phyloP scores from a whole-genome alignment of 257 asterid species.

The Solanum habrochaites region DNA sequence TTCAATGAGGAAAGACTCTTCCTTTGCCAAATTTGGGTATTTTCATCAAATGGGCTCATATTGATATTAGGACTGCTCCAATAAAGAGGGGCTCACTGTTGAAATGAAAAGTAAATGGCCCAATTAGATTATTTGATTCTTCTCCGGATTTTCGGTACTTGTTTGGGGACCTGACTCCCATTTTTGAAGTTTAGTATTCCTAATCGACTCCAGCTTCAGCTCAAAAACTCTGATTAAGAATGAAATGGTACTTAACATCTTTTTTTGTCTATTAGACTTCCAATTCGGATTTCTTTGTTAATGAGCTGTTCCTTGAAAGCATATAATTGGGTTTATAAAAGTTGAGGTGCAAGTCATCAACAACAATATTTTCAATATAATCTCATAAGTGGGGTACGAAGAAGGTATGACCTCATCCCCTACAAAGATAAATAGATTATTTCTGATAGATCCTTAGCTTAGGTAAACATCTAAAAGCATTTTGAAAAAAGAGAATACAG shows the following conservation, averaged over 20 bases:
- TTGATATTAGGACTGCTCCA: background rate
- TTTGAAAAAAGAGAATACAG: background rate
- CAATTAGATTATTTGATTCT: background rate
- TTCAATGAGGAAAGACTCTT: background rate
- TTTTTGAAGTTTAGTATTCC: background rate
- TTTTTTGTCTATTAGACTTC: background rate
- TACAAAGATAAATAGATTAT: background rate
- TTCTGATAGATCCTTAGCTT: background rate
- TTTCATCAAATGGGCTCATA: background rate
- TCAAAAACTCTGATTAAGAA: background rate
- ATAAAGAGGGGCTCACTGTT: background rate
- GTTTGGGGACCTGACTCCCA: background rate
- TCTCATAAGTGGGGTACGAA: fast-evolving
- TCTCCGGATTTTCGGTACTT: background rate
- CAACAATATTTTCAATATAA: background rate
- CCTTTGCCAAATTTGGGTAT: background rate
- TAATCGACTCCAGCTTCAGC: background rate
- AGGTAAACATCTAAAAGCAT: background rate
- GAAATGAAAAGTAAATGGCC: background rate
- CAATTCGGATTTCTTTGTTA: background rate
- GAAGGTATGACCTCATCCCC: background rate
- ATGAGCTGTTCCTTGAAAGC: background rate
- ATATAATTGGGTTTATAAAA: background rate
- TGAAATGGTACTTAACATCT: background rate
- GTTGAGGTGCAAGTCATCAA: background rate